Evolutionary conservation across 331 rosid species (phyloP).

Genomic region (Pyrus hybrid): DNA sequence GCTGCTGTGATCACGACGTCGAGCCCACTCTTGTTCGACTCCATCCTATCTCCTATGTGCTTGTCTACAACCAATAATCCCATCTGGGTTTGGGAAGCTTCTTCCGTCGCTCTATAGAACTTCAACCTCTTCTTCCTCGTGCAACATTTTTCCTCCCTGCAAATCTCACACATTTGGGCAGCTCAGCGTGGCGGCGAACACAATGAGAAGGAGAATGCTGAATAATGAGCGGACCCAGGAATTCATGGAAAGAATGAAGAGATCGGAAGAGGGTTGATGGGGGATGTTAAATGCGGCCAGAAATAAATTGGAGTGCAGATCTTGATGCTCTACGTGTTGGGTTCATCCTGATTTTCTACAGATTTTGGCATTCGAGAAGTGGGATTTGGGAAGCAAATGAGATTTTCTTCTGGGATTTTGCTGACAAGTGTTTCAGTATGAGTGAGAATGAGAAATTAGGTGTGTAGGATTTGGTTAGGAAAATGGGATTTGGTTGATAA

Average conservation of each 20-base stretch:
- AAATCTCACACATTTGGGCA: too few species aligned
- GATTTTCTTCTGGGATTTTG: not conserved
- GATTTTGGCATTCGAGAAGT: constrained; percentile 34
- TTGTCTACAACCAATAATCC: too few species aligned
- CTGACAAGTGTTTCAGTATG: not conserved
- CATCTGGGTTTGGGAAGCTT: too few species aligned
- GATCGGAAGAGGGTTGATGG: constrained; percentile 21
- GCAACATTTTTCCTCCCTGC: too few species aligned
- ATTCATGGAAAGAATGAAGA: constrained; percentile 42
- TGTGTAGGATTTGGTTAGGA: not conserved
- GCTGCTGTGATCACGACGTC: too few species aligned
- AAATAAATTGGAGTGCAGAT: constrained; percentile 22
- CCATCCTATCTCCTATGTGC: too few species aligned
- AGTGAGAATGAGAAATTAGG: not conserved
- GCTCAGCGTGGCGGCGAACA: constrained; percentile 50
- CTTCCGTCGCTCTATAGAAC: too few species aligned
- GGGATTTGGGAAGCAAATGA: not conserved
- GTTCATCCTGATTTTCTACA: constrained; percentile 36
- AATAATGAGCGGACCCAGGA: constrained; percentile 64
- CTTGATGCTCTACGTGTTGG: constrained; percentile 33
- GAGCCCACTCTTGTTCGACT: too few species aligned
- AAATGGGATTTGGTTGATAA: not conserved
- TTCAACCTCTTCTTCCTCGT: too few species aligned
- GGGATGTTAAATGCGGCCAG: constrained; percentile 35
- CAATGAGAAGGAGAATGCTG: constrained; percentile 43